phyloP scores from a whole-genome alignment of 495 filamentous ascomycete species.

The Aspergillus biplanus region DNA sequence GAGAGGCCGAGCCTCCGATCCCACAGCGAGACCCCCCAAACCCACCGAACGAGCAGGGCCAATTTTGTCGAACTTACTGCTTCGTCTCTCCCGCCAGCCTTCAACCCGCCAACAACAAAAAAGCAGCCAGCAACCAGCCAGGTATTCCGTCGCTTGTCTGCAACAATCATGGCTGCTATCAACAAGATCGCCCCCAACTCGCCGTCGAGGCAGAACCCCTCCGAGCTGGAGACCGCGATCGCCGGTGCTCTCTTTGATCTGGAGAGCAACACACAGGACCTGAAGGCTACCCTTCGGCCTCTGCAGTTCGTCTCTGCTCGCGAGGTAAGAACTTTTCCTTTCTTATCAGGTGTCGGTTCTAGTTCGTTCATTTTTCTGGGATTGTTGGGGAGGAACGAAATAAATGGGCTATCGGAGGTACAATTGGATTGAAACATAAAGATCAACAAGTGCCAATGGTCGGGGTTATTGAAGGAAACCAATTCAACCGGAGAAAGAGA shows the following conservation, averaged over 20 bases:
- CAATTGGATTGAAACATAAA: too few species aligned
- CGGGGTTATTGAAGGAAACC: background rate
- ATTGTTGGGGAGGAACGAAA: too few species aligned
- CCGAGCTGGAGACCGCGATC: conserved; percentile 92
- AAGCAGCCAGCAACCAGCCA: conserved; percentile 42
- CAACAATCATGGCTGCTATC: conserved; percentile 64
- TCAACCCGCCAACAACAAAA: conserved; percentile 35
- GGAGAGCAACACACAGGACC: conserved; percentile 95
- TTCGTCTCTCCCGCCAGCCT: conserved; percentile 22
- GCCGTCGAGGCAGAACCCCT: conserved; percentile 88
- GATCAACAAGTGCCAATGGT: background rate
- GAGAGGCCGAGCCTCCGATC: conserved; percentile 43
- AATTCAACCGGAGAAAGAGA: background rate
- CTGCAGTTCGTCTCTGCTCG: conserved; percentile 96
- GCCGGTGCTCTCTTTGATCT: conserved; percentile 95
- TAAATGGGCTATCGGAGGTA: too few species aligned
- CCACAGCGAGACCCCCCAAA: conserved; percentile 32
- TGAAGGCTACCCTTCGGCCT: conserved; percentile 89
- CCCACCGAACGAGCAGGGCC: conserved; percentile 23
- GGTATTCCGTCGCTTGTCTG: conserved; percentile 35
- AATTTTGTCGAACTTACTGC: conserved; percentile 7
- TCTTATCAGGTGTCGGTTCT: background rate
- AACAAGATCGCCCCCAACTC: conserved; percentile 99
- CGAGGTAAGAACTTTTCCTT: conserved; percentile 76
- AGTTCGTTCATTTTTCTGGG: background rate